These are phyloP conservation scores for Erythrobasidium hasegawianum DNA, from an alignment of 1,284 basidiomycete genomes.

Conservation along the genomic window DNA sequence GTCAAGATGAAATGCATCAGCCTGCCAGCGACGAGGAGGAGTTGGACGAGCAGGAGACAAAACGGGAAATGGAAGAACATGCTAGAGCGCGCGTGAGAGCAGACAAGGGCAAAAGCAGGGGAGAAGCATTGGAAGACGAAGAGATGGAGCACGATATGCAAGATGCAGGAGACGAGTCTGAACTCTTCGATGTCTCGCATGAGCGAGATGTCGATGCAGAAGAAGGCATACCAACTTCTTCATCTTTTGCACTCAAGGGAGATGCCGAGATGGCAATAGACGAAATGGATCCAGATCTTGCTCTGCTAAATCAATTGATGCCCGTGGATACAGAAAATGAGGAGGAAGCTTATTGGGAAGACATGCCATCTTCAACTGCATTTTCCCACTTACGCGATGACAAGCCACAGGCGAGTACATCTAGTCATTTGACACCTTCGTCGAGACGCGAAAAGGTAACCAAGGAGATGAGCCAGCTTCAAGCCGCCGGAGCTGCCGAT, in stretches of 20 bases:
- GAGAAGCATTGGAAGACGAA: background rate
- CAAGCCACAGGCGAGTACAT: no score
- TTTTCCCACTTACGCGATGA: no score
- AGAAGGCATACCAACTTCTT: no score
- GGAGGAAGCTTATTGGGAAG: background rate
- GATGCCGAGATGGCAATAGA: constrained; percentile 5
- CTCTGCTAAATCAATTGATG: constrained; percentile 19
- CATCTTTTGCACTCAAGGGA: no score
- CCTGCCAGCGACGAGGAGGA: constrained; percentile 35
- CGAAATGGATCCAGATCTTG: constrained; percentile 35
- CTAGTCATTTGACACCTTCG: no score
- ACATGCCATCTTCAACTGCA: no score
- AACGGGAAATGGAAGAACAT: constrained; percentile 38
- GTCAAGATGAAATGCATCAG: constrained; percentile 47
- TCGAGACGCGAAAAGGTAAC: background rate
- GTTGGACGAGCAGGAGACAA: constrained; percentile 39
- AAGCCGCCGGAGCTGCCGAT: background rate
- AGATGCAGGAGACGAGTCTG: background rate
- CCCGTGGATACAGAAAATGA: constrained; percentile 29
- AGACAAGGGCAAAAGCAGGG: background rate
- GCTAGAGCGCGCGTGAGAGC: constrained; percentile 37
- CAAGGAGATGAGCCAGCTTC: background rate
- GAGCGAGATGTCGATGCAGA: constrained; percentile 34
- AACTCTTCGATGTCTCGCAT: constrained; percentile 19
- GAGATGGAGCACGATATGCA: background rate